phyloP scores from a whole-genome alignment of 108 stramenopile species.

The Mediolabrus comicus region DNA sequence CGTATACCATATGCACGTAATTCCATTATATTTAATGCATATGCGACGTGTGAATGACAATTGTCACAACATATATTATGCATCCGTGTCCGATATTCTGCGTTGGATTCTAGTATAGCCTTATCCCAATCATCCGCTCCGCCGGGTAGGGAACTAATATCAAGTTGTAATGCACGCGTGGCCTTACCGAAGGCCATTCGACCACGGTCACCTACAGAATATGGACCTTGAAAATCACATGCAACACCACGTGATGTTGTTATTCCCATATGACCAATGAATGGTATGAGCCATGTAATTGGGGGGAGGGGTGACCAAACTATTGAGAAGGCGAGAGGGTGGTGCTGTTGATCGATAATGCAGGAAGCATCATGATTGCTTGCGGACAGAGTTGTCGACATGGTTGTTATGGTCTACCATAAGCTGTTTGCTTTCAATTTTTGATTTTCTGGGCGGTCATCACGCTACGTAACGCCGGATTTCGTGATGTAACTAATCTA shows the following conservation, averaged over 20 bases:
- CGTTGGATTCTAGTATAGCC: constrained; percentile 80
- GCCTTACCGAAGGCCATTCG: constrained; percentile 76
- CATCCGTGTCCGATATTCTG: constrained; percentile 84
- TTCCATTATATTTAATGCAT: constrained; percentile 83
- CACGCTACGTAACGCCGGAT: no score
- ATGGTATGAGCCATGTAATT: constrained; percentile 90
- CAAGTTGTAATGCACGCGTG: constrained; percentile 59
- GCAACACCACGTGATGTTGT: constrained; percentile 81
- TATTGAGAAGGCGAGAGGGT: constrained; percentile 55
- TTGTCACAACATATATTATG: constrained; percentile 98
- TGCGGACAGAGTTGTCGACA: no score
- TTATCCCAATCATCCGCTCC: constrained; percentile 80
- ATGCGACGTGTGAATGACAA: constrained; percentile 97
- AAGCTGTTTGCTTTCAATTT: no score
- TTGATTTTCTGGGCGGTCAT: no score
- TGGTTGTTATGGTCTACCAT: no score
- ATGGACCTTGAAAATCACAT: constrained; percentile 96
- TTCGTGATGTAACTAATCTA: no score
- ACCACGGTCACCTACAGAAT: constrained; percentile 80
- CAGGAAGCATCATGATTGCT: neutral
- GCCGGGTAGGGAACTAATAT: constrained; percentile 38
- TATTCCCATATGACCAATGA: constrained; percentile 97
- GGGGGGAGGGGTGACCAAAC: constrained; percentile 89
- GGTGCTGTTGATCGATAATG: neutral
- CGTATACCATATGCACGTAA: constrained; percentile 55